Percentiles rank a stretch among this genome's conserved stretches.
Conservation (phyloP, 176 grass and related monocot species). For the Lolium perenne region DNA sequence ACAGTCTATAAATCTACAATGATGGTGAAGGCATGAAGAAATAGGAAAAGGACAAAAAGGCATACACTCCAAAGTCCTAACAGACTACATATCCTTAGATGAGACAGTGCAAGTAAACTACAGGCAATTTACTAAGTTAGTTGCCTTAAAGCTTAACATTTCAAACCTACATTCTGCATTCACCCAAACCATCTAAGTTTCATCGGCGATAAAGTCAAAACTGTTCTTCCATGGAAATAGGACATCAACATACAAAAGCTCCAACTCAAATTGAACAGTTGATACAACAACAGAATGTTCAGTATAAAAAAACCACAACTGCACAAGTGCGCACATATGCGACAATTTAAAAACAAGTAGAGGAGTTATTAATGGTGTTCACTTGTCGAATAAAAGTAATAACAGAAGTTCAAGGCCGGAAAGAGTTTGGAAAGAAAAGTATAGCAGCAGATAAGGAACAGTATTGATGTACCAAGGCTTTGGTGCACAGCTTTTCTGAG, state of each 20-base stretch:
- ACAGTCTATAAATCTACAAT: conserved; percentile 1
- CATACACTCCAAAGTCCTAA: conserved; percentile 13
- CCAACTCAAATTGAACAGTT: conserved; percentile 25
- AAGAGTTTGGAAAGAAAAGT: conserved; percentile 17
- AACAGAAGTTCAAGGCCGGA: conserved; percentile 13
- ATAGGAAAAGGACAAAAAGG: conserved; percentile 14
- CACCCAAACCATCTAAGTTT: neutral
- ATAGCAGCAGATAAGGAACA: neutral
- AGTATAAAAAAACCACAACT: neutral
- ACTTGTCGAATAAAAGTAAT: neutral
- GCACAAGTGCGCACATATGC: neutral
- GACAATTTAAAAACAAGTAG: neutral
- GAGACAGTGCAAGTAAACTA: neutral
- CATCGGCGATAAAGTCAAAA: neutral
- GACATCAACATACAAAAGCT: neutral
- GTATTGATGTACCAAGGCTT: conserved; percentile 77
- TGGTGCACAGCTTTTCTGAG: conserved; percentile 80
- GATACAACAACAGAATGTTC: neutral
- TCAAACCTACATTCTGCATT: neutral
- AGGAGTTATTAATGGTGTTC: neutral
- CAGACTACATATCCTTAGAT: neutral
- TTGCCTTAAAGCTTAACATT: conserved; percentile 4
- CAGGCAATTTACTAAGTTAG: neutral
- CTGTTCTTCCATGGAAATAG: conserved; percentile 31
- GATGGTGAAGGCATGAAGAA: neutral